These are phyloP conservation scores for Geranium incanum DNA, from an alignment of 441 rosid species.

Conservation along the genomic window DNA sequence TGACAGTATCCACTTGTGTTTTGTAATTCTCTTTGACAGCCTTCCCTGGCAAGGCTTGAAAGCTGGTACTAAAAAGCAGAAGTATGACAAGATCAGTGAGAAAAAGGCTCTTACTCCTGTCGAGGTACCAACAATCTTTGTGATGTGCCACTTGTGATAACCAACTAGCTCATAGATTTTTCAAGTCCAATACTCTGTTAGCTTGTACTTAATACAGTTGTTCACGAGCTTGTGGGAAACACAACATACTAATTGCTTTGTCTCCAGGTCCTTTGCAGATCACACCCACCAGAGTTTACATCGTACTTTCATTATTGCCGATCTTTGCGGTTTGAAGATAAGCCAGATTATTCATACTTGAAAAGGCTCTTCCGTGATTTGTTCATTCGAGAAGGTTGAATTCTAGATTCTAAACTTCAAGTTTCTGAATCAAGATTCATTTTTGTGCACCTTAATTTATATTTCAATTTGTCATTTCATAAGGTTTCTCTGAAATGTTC, in stretches of 20 bases:
- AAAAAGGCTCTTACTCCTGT: slow-evolving; percentile 75
- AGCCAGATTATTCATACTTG: slow-evolving; percentile 95
- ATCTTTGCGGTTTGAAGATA: slow-evolving; percentile 88
- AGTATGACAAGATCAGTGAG: slow-evolving; percentile 85
- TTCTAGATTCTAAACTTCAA: slow-evolving; percentile 13
- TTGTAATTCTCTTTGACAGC: slow-evolving; percentile 33
- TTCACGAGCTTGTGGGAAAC: neutral
- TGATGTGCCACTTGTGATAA: neutral
- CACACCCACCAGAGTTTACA: slow-evolving; percentile 80
- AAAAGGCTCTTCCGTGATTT: slow-evolving; percentile 95
- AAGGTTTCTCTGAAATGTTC: no score
- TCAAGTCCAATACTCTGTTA: neutral
- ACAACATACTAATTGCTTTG: neutral
- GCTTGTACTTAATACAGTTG: neutral
- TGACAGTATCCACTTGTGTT: no score
- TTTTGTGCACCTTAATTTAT: neutral
- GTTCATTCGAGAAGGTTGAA: slow-evolving; percentile 84
- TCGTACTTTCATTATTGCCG: slow-evolving; percentile 93
- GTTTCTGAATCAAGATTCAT: neutral
- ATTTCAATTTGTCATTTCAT: neutral
- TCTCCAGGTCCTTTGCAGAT: slow-evolving; percentile 79
- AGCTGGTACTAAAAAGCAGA: slow-evolving; percentile 90
- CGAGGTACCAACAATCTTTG: slow-evolving; percentile 40
- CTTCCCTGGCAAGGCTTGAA: slow-evolving; percentile 92
- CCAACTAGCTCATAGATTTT: neutral